Conservation (phyloP, 2,329 filamentous ascomycete genomes). For the Xylariaceae sp. region DNA sequence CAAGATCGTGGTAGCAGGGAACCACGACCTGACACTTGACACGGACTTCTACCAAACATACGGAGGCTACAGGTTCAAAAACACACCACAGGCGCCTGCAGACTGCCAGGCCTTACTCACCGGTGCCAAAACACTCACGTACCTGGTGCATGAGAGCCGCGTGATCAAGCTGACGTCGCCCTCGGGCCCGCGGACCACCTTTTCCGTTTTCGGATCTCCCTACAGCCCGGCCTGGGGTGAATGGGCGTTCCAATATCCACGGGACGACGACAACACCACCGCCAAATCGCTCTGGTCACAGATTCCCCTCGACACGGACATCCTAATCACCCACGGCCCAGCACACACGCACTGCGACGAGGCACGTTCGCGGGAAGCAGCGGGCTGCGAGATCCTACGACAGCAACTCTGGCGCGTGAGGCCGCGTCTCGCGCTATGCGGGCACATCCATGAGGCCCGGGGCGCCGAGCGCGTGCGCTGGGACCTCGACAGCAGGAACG, state of each 20-base stretch:
- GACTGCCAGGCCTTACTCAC: slow-evolving; percentile 53
- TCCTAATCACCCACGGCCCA: slow-evolving; percentile 69
- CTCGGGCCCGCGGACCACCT: slow-evolving; percentile 53
- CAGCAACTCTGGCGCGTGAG: slow-evolving; percentile 56
- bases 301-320: slow-evolving; percentile 59
- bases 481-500: slow-evolving; percentile 43
- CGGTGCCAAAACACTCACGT: slow-evolving; percentile 49
- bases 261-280: slow-evolving; percentile 14
- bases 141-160: slow-evolving; percentile 57
- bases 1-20: slow-evolving; percentile 69
- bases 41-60: slow-evolving; percentile 54
- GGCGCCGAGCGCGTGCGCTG: slow-evolving; percentile 61
- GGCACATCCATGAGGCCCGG: slow-evolving; percentile 66
- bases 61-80: slow-evolving; percentile 53
- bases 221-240: slow-evolving; percentile 51
- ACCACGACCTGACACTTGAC: slow-evolving; percentile 72
- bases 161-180: slow-evolving; percentile 52
- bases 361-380: slow-evolving; percentile 35
- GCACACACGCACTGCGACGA: slow-evolving; percentile 57
- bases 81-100: slow-evolving; percentile 47
- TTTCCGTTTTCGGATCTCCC: slow-evolving; percentile 69
- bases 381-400: slow-evolving; percentile 59
- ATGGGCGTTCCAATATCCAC: slow-evolving; percentile 66
- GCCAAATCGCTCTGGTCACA: slow-evolving; percentile 49
- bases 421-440: slow-evolving; percentile 63